Evolutionary conservation across 106 monocot genomes (phyloP), one percentile per base, ranked within the genome.

Genomic region (Triglochin maritima): DNA sequence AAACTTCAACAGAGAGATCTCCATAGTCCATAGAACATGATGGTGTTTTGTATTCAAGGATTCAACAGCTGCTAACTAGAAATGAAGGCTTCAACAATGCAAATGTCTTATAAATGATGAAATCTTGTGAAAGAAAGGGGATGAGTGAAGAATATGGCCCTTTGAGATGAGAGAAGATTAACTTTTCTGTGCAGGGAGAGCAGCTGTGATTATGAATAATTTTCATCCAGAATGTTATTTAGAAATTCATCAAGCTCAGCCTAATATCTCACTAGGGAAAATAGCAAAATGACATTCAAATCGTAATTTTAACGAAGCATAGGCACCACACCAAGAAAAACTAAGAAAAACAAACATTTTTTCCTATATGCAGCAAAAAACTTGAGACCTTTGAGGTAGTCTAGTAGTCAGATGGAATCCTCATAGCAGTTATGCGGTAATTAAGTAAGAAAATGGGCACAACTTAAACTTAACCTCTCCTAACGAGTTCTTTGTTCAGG

Each of bases 401-500:
- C 5, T n/a, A 55, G 29, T 29, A 29, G 29, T 29, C 11, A 10
- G 8, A 3, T 55, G 10, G 13, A 55, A 9, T 55, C 14, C 14
- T 55, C 55, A 12, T 9, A 12, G 10, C 55, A 3, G 55, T 55
- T 55, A 55, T 55, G 3, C 14, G 55, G 55, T 9, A 55, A 3
- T 10, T 9, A 55, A 12, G 8, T 55, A 55, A 9, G 11, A 55
- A 55, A n/a, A 55, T 3, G 11, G 14, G 6, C 46, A 45, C 13
- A 71, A 63, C 3, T 46, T 45, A 10, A 62, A 63, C 9, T n/a
- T 65, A 72, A 89, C 98, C 92, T 92, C 73, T 86, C 60, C 66
- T 77, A 45, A 92, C 81, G 43, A 69, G 67, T 81, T 98, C 96
- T 67, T 91, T 85, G 76, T 77, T 88, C 57, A 99, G 57, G 47